phyloP scores from a whole-genome alignment of 805 yeast genomes.

The Lipomyces yamadae region DNA sequence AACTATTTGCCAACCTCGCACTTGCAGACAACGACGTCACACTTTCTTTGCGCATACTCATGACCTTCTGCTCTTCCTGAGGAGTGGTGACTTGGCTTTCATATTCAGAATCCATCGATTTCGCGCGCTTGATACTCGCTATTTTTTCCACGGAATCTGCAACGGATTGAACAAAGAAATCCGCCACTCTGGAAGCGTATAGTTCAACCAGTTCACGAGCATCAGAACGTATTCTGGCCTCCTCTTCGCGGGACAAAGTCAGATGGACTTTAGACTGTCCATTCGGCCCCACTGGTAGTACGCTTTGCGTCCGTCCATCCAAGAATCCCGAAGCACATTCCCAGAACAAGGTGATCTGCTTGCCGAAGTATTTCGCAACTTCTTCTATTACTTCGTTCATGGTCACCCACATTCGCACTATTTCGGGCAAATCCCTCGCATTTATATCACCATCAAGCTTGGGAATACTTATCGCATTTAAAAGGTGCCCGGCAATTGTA shows the following conservation, averaged over 20 bases:
- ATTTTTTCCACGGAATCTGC: constrained; percentile 21
- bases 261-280: constrained; percentile 49
- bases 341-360: constrained; percentile 58
- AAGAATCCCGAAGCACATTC: constrained; percentile 59
- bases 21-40: constrained; percentile 32
- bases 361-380: constrained; percentile 47
- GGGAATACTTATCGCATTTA: constrained; percentile 24
- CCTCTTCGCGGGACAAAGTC: constrained; percentile 52
- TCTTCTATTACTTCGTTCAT: constrained; percentile 52
- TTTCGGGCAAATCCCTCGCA: constrained; percentile 57
- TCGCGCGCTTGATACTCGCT: not conserved
- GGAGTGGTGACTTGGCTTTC: not conserved
- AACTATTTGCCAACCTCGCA: constrained; percentile 32
- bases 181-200: constrained; percentile 39
- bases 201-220: constrained; percentile 49
- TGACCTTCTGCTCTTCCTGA: not conserved
- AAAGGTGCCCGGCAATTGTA: constrained; percentile 12
- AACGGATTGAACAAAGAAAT: constrained; percentile 39
- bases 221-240: constrained; percentile 49
- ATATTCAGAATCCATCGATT: constrained; percentile 4
- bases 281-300: constrained; percentile 51
- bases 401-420: constrained; percentile 65
- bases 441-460: constrained; percentile 8
- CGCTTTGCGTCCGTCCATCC: constrained; percentile 53
- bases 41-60: constrained; percentile 14